A percentile compares a stretch with the other conserved stretches of the same genome.
These are phyloP conservation scores for Coemansia sp. DNA, from an alignment of 192 early-diverging fungal species.

Conservation along the genomic window DNA sequence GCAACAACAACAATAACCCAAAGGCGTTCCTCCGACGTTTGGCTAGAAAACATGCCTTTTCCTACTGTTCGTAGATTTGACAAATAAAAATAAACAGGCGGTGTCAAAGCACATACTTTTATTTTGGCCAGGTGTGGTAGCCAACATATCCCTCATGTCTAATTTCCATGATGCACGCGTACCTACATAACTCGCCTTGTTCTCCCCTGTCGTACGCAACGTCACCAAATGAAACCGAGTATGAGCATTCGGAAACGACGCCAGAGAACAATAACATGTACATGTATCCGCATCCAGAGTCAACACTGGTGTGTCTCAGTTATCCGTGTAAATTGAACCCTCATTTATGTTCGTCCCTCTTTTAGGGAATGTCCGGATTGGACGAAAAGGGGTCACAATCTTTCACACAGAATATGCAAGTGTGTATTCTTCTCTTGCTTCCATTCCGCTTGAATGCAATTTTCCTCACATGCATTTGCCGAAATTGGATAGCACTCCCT, in stretches of 20 bases:
- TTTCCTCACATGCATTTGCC: neutral
- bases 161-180: neutral
- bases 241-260: neutral
- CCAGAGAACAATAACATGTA: neutral
- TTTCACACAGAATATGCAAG: neutral
- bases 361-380: too few species aligned
- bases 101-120: too few species aligned
- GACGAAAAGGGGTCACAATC: neutral
- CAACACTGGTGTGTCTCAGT: neutral
- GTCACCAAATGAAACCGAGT: neutral
- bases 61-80: too few species aligned
- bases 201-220: neutral
- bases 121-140: neutral
- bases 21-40: neutral
- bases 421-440: neutral
- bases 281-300: neutral
- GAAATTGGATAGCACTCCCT: neutral
- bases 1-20: neutral
- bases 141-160: too few species aligned
- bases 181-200: neutral
- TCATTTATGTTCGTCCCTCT: neutral
- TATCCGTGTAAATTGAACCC: neutral
- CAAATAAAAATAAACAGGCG: too few species aligned
- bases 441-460: neutral
- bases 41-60: neutral